A percentile compares a stretch with the other conserved stretches of the same genome.
phyloP scores from a whole-genome alignment of 441 rosid species.

The Metrosideros polymorpha region DNA sequence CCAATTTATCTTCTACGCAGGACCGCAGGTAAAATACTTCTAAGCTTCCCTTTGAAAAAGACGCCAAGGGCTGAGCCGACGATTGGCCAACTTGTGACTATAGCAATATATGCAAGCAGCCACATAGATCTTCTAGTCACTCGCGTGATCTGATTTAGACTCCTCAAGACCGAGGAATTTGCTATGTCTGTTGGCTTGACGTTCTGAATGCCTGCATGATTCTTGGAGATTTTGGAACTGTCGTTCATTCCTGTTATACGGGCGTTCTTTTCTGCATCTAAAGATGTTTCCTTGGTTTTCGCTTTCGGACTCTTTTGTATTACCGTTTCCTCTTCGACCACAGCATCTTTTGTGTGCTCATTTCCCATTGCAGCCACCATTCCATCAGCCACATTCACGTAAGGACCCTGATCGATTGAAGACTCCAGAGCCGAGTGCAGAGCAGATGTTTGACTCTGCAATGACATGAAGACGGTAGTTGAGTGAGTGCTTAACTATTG shows the following conservation, averaged over 20 bases:
- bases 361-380: constrained; percentile 44
- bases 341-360: constrained; percentile 10
- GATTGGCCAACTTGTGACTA: constrained; percentile 64
- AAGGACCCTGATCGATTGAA: constrained; percentile 52
- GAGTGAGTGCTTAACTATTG: not conserved
- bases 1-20: not conserved
- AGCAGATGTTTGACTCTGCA: constrained; percentile 29
- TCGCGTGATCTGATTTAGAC: constrained; percentile 36
- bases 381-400: constrained; percentile 41
- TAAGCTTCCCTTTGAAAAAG: constrained; percentile 47
- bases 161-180: constrained; percentile 26
- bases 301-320: not conserved
- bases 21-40: not conserved
- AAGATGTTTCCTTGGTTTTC: constrained; percentile 5
- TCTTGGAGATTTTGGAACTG: not conserved
- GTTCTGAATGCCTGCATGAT: not conserved
- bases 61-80: constrained; percentile 50
- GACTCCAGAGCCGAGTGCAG: constrained; percentile 19
- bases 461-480: not conserved
- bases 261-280: constrained; percentile 6
- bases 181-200: constrained; percentile 5
- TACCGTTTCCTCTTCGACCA: constrained; percentile 6
- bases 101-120: constrained; percentile 60
- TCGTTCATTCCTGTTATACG: not conserved
- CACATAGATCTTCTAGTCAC: constrained; percentile 43